Evolutionary conservation across 2,329 filamentous ascomycete species (phyloP).

Genomic region (Trichoderma sp.): DNA sequence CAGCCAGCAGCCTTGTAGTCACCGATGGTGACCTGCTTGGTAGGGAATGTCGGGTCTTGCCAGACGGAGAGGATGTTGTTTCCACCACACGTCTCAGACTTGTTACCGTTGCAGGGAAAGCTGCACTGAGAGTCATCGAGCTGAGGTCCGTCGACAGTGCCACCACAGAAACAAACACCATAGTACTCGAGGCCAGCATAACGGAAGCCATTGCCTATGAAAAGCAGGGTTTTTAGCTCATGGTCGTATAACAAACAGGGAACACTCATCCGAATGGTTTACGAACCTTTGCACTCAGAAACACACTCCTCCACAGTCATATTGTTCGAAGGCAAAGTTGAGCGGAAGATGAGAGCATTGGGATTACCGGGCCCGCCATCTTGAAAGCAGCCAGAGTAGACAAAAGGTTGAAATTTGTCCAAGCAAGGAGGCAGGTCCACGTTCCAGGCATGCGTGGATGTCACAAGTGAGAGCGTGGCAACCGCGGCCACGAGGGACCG

Average conservation of each 20-base stretch:
- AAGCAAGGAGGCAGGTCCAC: conserved; percentile 51
- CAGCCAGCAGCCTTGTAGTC: conserved; percentile 66
- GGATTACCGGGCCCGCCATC: conserved; percentile 39
- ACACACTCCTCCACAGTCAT: conserved; percentile 56
- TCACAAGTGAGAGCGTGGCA: conserved; percentile 46
- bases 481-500: conserved; percentile 40
- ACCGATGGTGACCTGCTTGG: conserved; percentile 51
- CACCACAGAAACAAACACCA: conserved; percentile 57
- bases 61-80: conserved; percentile 52
- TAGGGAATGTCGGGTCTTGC: conserved; percentile 53
- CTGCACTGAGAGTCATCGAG: conserved; percentile 59
- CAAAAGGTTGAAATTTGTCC: conserved; percentile 51
- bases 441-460: conserved; percentile 47
- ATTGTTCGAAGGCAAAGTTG: conserved; percentile 41
- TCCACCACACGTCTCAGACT: conserved; percentile 52
- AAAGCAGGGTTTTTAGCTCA: background rate
- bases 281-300: conserved; percentile 53
- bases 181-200: conserved; percentile 57
- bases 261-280: background rate
- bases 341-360: conserved; percentile 49
- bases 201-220: conserved; percentile 51
- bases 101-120: conserved; percentile 56
- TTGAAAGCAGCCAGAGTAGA: conserved; percentile 53
- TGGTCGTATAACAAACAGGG: background rate
- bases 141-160: conserved; percentile 56